Conservation (phyloP, 495 filamentous ascomycete species). For the Baudoinia panamericana region DNA sequence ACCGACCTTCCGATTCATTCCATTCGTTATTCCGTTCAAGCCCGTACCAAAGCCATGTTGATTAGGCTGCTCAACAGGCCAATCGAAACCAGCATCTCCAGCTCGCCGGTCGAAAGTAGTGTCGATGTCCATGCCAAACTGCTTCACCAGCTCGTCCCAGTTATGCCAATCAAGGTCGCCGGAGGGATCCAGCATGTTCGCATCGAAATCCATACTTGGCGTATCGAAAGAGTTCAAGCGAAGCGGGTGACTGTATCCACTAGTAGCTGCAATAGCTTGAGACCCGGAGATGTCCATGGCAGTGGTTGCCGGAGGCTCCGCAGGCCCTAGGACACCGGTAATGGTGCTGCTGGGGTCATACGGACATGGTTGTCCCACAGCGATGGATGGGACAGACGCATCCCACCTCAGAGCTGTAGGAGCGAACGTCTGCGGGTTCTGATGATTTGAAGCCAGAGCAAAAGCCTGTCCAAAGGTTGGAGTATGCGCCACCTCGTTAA, state of each 20-base stretch:
- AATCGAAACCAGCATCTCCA: background rate
- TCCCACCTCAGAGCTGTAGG: background rate
- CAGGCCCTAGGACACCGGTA: background rate
- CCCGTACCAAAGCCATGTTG: no score
- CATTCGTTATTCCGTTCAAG: no score
- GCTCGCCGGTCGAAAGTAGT: constrained; percentile 4
- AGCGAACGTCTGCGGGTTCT: background rate
- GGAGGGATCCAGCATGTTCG: constrained; percentile 3
- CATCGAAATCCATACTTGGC: constrained; percentile 2
- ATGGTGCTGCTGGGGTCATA: background rate
- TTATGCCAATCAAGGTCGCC: constrained; percentile 20
- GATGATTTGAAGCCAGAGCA: background rate
- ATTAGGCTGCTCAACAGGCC: no score
- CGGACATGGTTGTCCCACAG: background rate
- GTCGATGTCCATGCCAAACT: constrained; percentile 23
- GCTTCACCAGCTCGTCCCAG: constrained; percentile 21
- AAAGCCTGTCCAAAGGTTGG: background rate
- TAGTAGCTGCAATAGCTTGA: background rate
- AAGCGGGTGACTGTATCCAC: background rate
- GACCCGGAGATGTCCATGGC: background rate
- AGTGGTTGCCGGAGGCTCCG: background rate
- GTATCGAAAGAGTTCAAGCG: constrained; percentile 10
- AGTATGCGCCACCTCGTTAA: background rate
- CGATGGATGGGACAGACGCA: background rate
- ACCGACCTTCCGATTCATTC: no score